These are phyloP conservation scores for Mortierella sp. DNA, from an alignment of 371 early-diverging fungal genomes.

Conservation along the genomic window DNA sequence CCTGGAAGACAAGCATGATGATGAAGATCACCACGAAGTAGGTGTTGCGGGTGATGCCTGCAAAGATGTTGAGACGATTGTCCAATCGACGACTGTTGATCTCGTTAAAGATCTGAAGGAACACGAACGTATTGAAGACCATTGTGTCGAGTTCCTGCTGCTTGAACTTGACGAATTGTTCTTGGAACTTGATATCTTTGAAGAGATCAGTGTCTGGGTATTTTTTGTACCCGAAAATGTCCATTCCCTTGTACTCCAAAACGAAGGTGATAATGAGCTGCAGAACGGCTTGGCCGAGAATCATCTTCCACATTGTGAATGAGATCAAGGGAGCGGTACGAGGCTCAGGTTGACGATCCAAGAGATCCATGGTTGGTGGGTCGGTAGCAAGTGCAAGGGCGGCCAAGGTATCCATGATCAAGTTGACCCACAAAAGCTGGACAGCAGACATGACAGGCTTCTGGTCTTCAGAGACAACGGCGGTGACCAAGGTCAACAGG, in stretches of 20 bases:
- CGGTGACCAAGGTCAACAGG: constrained; percentile 71
- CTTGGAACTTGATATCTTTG: not conserved
- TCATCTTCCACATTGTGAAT: constrained; percentile 78
- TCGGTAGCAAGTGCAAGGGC: constrained; percentile 84
- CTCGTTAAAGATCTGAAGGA: constrained; percentile 82
- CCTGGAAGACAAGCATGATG: constrained; percentile 64
- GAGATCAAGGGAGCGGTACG: constrained; percentile 72
- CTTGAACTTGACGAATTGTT: constrained; percentile 9
- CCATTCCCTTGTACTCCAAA: constrained; percentile 61
- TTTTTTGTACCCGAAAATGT: constrained; percentile 46
- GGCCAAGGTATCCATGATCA: constrained; percentile 86
- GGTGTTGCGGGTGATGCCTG: constrained; percentile 64
- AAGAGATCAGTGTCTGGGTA: not conserved
- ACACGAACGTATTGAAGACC: constrained; percentile 83
- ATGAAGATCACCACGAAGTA: constrained; percentile 70
- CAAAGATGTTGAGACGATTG: constrained; percentile 68
- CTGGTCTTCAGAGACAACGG: constrained; percentile 60
- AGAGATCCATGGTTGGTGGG: constrained; percentile 70
- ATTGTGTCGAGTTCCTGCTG: constrained; percentile 60
- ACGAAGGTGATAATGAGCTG: constrained; percentile 67
- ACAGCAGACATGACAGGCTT: constrained; percentile 74
- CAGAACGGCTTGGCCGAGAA: constrained; percentile 68
- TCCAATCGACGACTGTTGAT: constrained; percentile 77
- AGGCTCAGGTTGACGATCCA: constrained; percentile 70
- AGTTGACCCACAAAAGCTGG: constrained; percentile 84